These are phyloP conservation scores for Naematelia aurantialba DNA, from an alignment of 768 basidiomycete species.

Conservation along the genomic window DNA sequence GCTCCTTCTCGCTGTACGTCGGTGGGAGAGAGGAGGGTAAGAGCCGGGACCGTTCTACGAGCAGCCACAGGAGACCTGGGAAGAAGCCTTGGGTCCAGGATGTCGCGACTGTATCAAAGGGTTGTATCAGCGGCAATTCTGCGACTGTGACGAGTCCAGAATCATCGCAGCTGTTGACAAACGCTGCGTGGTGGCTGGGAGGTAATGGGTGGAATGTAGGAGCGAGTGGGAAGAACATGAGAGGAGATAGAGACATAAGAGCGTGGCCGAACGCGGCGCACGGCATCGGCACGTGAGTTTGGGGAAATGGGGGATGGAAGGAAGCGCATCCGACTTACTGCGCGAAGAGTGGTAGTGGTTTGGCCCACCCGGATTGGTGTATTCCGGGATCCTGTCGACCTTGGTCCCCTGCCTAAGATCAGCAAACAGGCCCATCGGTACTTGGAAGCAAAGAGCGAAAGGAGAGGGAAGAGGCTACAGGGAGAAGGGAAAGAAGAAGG, in stretches of 20 bases:
- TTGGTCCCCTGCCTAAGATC: constrained; percentile 19
- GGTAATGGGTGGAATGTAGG: background rate
- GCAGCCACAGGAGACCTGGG: constrained; percentile 37
- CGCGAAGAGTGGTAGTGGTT: constrained; percentile 36
- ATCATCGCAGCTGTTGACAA: no score
- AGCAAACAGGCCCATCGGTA: constrained; percentile 3
- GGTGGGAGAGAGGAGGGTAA: constrained; percentile 17
- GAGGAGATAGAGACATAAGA: no score
- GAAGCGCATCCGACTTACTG: constrained; percentile 12
- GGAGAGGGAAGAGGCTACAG: no score
- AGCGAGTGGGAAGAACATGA: no score
- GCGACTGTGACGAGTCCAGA: no score
- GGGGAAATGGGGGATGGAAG: background rate
- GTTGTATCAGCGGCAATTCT: background rate
- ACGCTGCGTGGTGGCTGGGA: no score
- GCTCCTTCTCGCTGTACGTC: constrained; percentile 21
- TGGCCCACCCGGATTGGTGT: constrained; percentile 36
- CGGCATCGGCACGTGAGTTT: no score
- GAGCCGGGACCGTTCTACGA: constrained; percentile 30
- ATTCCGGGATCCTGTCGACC: constrained; percentile 29
- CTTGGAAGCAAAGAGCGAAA: no score
- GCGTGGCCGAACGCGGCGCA: no score
- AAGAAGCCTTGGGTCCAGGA: constrained; percentile 43
- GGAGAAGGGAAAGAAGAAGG: no score
- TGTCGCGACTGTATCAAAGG: constrained; percentile 16